phyloP scores from a whole-genome alignment of 768 basidiomycete species.

The Lactifluus rugatus region DNA sequence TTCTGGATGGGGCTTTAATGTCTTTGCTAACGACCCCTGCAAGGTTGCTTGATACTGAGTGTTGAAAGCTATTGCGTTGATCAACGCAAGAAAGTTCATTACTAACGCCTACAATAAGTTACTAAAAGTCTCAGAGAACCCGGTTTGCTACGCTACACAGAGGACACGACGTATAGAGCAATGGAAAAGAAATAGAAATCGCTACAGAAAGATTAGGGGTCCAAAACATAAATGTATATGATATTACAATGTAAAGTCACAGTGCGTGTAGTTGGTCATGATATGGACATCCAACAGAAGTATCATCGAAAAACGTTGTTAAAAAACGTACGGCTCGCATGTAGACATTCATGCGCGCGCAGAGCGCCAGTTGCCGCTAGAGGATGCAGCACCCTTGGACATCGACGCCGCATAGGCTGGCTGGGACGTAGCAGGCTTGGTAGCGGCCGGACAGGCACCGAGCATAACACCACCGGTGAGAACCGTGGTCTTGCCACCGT shows the following conservation, averaged over 20 bases:
- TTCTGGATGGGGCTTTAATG: too few species aligned
- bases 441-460: constrained; percentile 29
- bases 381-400: constrained; percentile 23
- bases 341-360: constrained; percentile 33
- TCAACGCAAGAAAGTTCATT: constrained; percentile 10
- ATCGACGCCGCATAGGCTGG: constrained; percentile 25
- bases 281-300: constrained; percentile 7
- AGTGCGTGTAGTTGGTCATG: constrained; percentile 13
- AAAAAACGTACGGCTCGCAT: neutral
- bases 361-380: constrained; percentile 45
- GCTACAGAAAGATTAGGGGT: constrained; percentile 19
- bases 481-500: constrained; percentile 82
- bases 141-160: constrained; percentile 18
- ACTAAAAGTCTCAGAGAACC: constrained; percentile 3
- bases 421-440: constrained; percentile 20
- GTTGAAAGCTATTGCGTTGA: too few species aligned
- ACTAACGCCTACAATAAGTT: constrained; percentile 4
- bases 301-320: constrained; percentile 3
- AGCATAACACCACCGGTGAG: constrained; percentile 86
- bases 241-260: constrained; percentile 17
- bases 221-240: constrained; percentile 22
- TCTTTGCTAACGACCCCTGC: too few species aligned
- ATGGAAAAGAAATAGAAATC: constrained; percentile 2
- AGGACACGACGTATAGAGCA: constrained; percentile 2
- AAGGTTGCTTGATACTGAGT: too few species aligned